phyloP scores from a whole-genome alignment of 2,329 filamentous ascomycete species.

The Cercospora sp. region DNA sequence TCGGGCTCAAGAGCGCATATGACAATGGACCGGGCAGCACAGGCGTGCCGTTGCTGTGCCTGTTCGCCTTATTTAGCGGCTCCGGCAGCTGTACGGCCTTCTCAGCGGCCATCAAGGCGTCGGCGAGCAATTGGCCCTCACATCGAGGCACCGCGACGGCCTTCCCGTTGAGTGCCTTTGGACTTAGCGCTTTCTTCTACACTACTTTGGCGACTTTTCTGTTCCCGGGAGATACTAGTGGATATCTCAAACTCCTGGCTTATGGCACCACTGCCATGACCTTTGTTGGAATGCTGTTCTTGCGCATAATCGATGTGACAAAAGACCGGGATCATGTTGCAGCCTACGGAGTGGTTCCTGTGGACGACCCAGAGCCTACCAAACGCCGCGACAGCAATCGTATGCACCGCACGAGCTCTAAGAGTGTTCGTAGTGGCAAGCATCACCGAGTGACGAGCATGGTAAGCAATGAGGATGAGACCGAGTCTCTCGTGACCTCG shows the following conservation, averaged over 20 bases:
- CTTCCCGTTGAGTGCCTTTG: conserved; percentile 89
- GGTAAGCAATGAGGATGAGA: conserved; percentile 63
- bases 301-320: conserved; percentile 64
- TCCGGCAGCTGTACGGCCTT: conserved; percentile 92
- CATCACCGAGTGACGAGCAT: conserved; percentile 16
- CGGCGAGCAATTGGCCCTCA: conserved; percentile 86
- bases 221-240: conserved; percentile 80
- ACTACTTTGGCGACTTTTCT: conserved; percentile 73
- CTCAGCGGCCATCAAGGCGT: conserved; percentile 77
- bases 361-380: conserved; percentile 32
- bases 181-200: conserved; percentile 95
- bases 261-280: conserved; percentile 76
- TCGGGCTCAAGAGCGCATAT: conserved; percentile 78
- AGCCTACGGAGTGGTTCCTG: conserved; percentile 59
- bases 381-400: conserved; percentile 26
- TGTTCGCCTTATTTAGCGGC: conserved; percentile 84
- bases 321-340: conserved; percentile 47
- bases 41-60: conserved; percentile 63
- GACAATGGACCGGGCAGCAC: conserved; percentile 63
- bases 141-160: conserved; percentile 92
- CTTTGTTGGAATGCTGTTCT: conserved; percentile 78
- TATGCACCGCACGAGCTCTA: conserved; percentile 21
- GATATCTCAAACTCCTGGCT: conserved; percentile 77
- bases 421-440: conserved; percentile 4
- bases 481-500: conserved; percentile 74